Conservation (phyloP, 108 stramenopile genomes). For the Cyclotella atomus region DNA sequence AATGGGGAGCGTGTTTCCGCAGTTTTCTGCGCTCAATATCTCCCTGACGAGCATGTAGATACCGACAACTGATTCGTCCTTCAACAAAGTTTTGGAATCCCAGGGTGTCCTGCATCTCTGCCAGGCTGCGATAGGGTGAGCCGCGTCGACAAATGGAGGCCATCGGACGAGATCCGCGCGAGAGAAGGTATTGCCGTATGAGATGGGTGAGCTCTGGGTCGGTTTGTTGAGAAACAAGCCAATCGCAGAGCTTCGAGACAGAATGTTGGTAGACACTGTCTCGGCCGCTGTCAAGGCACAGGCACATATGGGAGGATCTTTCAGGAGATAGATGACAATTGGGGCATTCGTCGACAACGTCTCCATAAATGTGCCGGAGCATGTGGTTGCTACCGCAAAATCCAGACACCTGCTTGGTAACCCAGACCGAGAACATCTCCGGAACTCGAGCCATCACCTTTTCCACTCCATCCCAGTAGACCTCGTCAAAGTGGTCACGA, state of each 20-base stretch:
- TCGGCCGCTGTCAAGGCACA: background rate
- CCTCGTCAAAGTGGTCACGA: background rate
- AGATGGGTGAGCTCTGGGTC: background rate
- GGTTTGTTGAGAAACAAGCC: background rate
- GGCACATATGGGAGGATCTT: too few relatives aligned
- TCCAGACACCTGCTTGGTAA: too few relatives aligned
- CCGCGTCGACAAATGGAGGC: too few relatives aligned
- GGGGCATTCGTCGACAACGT: background rate
- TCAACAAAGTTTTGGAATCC: too few relatives aligned
- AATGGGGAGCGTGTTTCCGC: too few relatives aligned
- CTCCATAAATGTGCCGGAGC: background rate
- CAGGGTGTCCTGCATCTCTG: too few relatives aligned
- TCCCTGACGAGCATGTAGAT: too few relatives aligned
- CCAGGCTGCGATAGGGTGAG: too few relatives aligned
- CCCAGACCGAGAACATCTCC: slow-evolving; percentile 6
- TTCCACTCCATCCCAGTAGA: slow-evolving; percentile 7
- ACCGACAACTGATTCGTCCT: too few relatives aligned
- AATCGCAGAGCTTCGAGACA: background rate
- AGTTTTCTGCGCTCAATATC: too few relatives aligned
- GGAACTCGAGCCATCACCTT: background rate
- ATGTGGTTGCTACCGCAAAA: background rate
- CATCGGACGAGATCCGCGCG: background rate
- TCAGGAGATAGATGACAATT: background rate
- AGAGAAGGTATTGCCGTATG: too few relatives aligned
- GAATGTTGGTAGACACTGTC: background rate